phyloP scores from a whole-genome alignment of 2,329 filamentous ascomycete genomes.

The Aspergillus eucalypticola region DNA sequence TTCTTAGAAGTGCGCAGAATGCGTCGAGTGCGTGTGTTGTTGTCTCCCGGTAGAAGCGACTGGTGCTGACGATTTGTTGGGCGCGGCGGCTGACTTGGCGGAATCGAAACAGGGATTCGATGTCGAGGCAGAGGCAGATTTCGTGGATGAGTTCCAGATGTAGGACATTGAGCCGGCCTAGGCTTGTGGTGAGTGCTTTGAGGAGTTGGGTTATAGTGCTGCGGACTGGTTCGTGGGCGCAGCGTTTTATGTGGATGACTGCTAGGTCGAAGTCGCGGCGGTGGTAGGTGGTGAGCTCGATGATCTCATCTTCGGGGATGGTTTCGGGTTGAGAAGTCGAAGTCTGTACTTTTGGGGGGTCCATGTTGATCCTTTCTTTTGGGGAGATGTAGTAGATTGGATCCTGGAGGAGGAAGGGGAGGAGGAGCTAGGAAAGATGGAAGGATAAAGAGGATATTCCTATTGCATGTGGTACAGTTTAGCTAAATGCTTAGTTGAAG shows the following conservation, averaged over 20 bases:
- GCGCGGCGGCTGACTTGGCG: neutral
- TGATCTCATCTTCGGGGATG: neutral
- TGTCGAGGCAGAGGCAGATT: neutral
- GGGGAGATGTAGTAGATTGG: no score
- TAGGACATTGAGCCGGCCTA: neutral
- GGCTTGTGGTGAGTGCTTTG: neutral
- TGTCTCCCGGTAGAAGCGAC: neutral
- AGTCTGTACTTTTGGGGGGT: no score
- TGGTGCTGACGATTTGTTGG: neutral
- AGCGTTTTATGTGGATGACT: neutral
- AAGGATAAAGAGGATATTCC: no score
- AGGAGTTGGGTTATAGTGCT: neutral
- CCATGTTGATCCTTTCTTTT: no score
- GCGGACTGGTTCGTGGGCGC: neutral
- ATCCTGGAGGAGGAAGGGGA: no score
- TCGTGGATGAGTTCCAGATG: neutral
- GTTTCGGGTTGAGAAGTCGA: no score
- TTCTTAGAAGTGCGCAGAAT: slow-evolving; percentile 2
- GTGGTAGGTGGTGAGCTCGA: neutral
- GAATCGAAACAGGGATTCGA: neutral
- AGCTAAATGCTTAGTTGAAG: no score
- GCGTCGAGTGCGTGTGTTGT: neutral
- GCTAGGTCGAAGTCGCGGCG: neutral
- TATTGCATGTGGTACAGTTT: no score
- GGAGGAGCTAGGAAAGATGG: no score